Percentiles rank a stretch among this genome's conserved stretches.
These are phyloP conservation scores for Ceratocystis cacaofunesta DNA, from an alignment of 2,329 filamentous ascomycete species.

Conservation along the genomic window DNA sequence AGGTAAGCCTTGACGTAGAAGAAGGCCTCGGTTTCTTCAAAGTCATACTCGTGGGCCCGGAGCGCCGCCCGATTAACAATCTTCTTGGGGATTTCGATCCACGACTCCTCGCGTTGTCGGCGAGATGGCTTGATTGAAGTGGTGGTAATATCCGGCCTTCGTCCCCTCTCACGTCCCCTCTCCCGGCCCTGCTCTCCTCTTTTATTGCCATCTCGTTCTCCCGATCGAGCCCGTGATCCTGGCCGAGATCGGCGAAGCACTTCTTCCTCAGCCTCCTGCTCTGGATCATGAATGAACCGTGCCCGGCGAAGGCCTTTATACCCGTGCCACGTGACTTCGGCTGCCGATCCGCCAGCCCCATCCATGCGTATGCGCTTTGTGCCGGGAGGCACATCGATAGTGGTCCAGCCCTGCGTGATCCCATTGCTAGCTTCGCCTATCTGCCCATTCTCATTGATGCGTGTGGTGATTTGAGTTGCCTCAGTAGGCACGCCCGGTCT, in stretches of 20 bases:
- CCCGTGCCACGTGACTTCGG: conserved; percentile 64
- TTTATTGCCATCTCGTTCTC: conserved; percentile 16
- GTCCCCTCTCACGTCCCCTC: conserved; percentile 90
- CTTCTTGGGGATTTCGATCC: conserved; percentile 96
- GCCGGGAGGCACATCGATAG: conserved; percentile 72
- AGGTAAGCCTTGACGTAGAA: conserved; percentile 92
- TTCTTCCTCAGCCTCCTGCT: conserved; percentile 33
- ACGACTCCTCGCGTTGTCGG: conserved; percentile 46
- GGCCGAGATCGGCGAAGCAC: neutral
- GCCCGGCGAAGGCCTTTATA: conserved; percentile 65
- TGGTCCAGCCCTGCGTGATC: conserved; percentile 61
- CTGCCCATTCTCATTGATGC: conserved; percentile 45
- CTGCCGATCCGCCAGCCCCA: conserved; percentile 55
- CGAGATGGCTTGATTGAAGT: conserved; percentile 30
- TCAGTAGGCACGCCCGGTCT: conserved; percentile 36
- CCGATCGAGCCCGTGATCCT: conserved; percentile 21
- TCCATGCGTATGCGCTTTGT: conserved; percentile 74
- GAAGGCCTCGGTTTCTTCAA: conserved; percentile 75
- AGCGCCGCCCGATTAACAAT: conserved; percentile 77
- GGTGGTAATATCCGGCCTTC: conserved; percentile 57
- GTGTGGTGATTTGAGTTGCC: conserved; percentile 43
- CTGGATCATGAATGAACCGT: conserved; percentile 58
- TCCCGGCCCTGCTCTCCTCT: conserved; percentile 32
- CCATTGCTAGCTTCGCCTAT: conserved; percentile 62
- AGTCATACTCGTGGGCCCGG: conserved; percentile 69